Percentiles rank a stretch among this genome's conserved stretches.
These are phyloP conservation scores for Schwanniomyces pseudopolymorphus DNA, from an alignment of 805 yeast species.

Conservation along the genomic window DNA sequence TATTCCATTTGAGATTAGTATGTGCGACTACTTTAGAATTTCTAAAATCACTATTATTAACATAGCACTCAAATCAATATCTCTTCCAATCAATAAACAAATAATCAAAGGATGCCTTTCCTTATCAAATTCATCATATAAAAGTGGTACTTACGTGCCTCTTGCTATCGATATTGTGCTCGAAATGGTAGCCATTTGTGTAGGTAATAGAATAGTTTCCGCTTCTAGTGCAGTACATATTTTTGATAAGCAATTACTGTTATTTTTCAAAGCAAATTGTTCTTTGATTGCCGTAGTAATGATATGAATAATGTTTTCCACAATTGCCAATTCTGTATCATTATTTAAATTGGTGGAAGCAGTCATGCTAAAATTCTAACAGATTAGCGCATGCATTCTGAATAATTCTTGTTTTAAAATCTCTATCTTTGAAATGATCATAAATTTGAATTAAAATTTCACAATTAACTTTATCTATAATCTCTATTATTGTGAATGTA, in stretches of 20 bases:
- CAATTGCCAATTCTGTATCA: not conserved
- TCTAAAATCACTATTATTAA: slow-evolving; percentile 2
- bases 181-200: slow-evolving; percentile 7
- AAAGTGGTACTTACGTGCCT: slow-evolving; percentile 6
- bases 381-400: not conserved
- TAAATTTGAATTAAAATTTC: slow-evolving; percentile 8
- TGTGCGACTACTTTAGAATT: not conserved
- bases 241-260: not conserved
- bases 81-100: slow-evolving; percentile 8
- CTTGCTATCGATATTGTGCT: slow-evolving; percentile 8
- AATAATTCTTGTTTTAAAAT: slow-evolving; percentile 4
- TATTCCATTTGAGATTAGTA: slow-evolving; percentile 2
- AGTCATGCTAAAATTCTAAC: not conserved
- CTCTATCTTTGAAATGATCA: slow-evolving; percentile 8
- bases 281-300: not conserved
- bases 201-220: slow-evolving; percentile 3
- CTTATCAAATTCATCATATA: not conserved
- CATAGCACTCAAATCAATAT: slow-evolving; percentile 6
- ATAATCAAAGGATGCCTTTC: slow-evolving; percentile 6
- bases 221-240: slow-evolving; percentile 4
- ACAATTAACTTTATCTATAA: slow-evolving; percentile 1
- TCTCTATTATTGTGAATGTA: not conserved
- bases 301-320: not conserved
- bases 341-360: not conserved
- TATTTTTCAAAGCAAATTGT: not conserved